Percentiles rank a stretch among this genome's conserved stretches.
Conservation (phyloP, 2,329 filamentous ascomycete genomes). For the Atkinsonella hypoxylon region DNA sequence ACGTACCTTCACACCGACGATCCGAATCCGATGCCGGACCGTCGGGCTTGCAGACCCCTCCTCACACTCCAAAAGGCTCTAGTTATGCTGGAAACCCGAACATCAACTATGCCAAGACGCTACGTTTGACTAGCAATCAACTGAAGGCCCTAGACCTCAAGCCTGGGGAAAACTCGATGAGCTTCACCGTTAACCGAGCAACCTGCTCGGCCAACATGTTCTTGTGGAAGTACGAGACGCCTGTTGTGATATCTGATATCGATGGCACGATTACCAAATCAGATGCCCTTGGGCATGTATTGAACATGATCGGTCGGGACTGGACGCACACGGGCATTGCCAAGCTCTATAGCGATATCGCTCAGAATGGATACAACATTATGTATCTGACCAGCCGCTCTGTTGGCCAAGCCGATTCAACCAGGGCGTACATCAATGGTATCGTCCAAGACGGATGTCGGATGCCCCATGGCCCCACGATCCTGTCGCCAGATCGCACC, state of each 20-base stretch:
- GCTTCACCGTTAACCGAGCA: slow-evolving; percentile 90
- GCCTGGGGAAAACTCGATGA: slow-evolving; percentile 82
- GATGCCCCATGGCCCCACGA: slow-evolving; percentile 82
- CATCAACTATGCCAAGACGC: slow-evolving; percentile 89
- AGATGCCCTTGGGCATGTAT: slow-evolving; percentile 82
- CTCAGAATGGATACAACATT: slow-evolving; percentile 93
- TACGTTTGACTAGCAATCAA: slow-evolving; percentile 90
- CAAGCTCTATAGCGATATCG: slow-evolving; percentile 93
- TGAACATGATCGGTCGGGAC: slow-evolving; percentile 94
- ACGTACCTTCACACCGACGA: slow-evolving; percentile 40
- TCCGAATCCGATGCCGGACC: slow-evolving; percentile 55
- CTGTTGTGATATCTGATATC: slow-evolving; percentile 96
- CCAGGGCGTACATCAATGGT: slow-evolving; percentile 77
- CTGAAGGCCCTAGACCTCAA: slow-evolving; percentile 75
- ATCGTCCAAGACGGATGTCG: slow-evolving; percentile 80
- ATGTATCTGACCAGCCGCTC: slow-evolving; percentile 94
- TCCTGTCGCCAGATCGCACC: slow-evolving; percentile 87
- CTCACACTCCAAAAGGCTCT: slow-evolving; percentile 56
- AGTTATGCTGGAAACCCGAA: slow-evolving; percentile 56
- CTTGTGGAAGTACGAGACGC: slow-evolving; percentile 80
- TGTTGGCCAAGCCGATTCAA: slow-evolving; percentile 86
- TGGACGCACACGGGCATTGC: slow-evolving; percentile 97
- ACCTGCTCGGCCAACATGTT: slow-evolving; percentile 91
- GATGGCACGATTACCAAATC: slow-evolving; percentile 98
- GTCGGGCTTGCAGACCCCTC: slow-evolving; percentile 48